Evolutionary conservation across 2,329 filamentous ascomycete genomes (phyloP).

Genomic region (Diaporthe destruens): DNA sequence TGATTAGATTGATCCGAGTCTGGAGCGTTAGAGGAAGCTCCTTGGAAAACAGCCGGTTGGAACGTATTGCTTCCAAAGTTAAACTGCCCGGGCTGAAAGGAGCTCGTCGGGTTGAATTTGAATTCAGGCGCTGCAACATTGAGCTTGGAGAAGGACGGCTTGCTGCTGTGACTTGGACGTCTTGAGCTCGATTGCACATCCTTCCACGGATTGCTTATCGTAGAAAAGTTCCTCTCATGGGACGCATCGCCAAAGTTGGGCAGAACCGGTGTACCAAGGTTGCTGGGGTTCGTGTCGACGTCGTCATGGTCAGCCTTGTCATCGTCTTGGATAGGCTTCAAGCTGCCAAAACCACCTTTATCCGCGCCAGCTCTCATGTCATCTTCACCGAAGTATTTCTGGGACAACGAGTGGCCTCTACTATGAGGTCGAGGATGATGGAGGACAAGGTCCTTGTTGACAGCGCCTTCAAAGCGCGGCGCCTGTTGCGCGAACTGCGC

Average conservation of each 20-base stretch:
- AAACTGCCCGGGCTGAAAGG: slow-evolving; percentile 65
- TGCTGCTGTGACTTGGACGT: slow-evolving; percentile 72
- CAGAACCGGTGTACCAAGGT: slow-evolving; percentile 74
- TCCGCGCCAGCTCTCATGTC: slow-evolving; percentile 56
- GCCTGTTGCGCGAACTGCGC: slow-evolving; percentile 61
- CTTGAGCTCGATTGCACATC: slow-evolving; percentile 60
- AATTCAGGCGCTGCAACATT: slow-evolving; percentile 94
- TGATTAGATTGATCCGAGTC: slow-evolving; percentile 55
- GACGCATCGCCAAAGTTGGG: slow-evolving; percentile 58
- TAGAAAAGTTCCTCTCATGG: slow-evolving; percentile 69
- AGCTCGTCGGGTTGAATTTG: slow-evolving; percentile 74
- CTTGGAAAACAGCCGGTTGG: slow-evolving; percentile 63
- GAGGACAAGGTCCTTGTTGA: slow-evolving; percentile 68
- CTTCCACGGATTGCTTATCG: slow-evolving; percentile 73
- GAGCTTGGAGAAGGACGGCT: slow-evolving; percentile 80
- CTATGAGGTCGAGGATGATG: slow-evolving; percentile 82
- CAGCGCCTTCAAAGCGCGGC: slow-evolving; percentile 66
- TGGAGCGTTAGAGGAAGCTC: slow-evolving; percentile 51
- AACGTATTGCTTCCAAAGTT: slow-evolving; percentile 61
- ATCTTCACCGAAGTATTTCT: slow-evolving; percentile 73
- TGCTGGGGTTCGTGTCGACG: slow-evolving; percentile 80
- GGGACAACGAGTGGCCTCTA: slow-evolving; percentile 77
- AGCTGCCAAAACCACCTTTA: slow-evolving; percentile 53
- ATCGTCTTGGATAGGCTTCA: slow-evolving; percentile 56
- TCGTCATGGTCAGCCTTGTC: slow-evolving; percentile 70